phyloP scores from a whole-genome alignment of 805 yeast genomes.

The Priceomyces medius region DNA sequence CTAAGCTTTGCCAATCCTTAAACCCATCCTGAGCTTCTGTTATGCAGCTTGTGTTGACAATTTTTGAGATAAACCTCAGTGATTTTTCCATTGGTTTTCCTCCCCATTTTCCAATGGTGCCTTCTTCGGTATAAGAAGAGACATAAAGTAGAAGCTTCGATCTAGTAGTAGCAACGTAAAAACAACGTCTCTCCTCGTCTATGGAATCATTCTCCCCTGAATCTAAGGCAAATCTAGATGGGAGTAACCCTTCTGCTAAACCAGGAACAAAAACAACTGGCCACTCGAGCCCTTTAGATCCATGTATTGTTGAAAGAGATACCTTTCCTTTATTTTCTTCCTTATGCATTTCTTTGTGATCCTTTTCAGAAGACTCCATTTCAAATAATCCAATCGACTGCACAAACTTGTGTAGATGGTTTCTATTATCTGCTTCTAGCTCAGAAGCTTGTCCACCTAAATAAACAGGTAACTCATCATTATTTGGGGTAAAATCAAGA shows the following conservation, averaged over 20 bases:
- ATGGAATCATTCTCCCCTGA: constrained; percentile 29
- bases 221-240: constrained; percentile 50
- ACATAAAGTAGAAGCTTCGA: constrained; percentile 62
- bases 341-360: constrained; percentile 7
- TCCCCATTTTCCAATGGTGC: constrained; percentile 17
- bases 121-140: constrained; percentile 25
- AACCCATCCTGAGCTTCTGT: constrained; percentile 18
- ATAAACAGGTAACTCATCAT: constrained; percentile 19
- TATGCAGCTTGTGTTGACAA: constrained; percentile 9
- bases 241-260: constrained; percentile 62
- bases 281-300: constrained; percentile 95
- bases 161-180: constrained; percentile 87
- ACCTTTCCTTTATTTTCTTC: constrained; percentile 21
- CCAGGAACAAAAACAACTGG: constrained; percentile 85
- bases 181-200: constrained; percentile 79
- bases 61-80: constrained; percentile 28
- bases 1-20: constrained; percentile 13
- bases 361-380: constrained; percentile 17
- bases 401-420: constrained; percentile 24
- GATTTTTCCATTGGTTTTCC: constrained; percentile 18
- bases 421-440: constrained; percentile 13
- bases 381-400: constrained; percentile 37
- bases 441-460: constrained; percentile 13
- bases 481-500: constrained; percentile 31
- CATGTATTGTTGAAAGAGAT: constrained; percentile 79